Conservation (phyloP, 352 stramenopile genomes). For the Globisporangium barbulae region DNA sequence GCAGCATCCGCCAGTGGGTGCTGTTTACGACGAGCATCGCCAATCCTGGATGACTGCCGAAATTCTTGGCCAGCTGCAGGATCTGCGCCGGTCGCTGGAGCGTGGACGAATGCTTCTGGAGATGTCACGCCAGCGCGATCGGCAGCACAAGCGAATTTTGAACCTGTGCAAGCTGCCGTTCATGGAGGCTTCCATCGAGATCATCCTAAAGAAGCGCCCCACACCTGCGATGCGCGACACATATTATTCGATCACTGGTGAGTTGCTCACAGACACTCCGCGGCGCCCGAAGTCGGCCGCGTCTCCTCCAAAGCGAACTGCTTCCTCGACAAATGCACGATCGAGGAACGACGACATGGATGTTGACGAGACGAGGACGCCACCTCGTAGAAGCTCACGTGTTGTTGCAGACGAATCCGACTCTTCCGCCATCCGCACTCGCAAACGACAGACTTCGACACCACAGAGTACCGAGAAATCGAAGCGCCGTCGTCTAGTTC, state of each 20-base stretch:
- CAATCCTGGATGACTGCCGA: slow-evolving; percentile 81
- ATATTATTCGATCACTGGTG: slow-evolving; percentile 57
- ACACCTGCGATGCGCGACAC: slow-evolving; percentile 66
- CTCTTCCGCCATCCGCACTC: neutral
- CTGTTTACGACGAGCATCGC: slow-evolving; percentile 64
- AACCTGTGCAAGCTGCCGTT: slow-evolving; percentile 55
- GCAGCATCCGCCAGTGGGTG: slow-evolving; percentile 52
- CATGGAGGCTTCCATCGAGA: slow-evolving; percentile 65
- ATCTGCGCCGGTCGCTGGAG: slow-evolving; percentile 74
- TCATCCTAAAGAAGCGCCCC: slow-evolving; percentile 75
- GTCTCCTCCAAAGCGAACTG: slow-evolving; percentile 16
- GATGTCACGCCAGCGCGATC: slow-evolving; percentile 81
- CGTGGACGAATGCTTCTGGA: slow-evolving; percentile 82
- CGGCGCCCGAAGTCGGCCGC: slow-evolving; percentile 25
- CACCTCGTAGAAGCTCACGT: slow-evolving; percentile 12
- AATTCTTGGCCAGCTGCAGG: slow-evolving; percentile 68
- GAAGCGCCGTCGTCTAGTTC: slow-evolving; percentile 21
- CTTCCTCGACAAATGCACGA: neutral
- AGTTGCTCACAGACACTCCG: slow-evolving; percentile 47
- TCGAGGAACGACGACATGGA: slow-evolving; percentile 7
- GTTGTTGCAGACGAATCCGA: neutral
- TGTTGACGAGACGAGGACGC: slow-evolving; percentile 14
- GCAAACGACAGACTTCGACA: slow-evolving; percentile 8
- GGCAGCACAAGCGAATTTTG: slow-evolving; percentile 77
- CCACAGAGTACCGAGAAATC: neutral